Evolutionary conservation across 768 basidiomycete genomes (phyloP).

Genomic region (Hypsizygus marmoreus): DNA sequence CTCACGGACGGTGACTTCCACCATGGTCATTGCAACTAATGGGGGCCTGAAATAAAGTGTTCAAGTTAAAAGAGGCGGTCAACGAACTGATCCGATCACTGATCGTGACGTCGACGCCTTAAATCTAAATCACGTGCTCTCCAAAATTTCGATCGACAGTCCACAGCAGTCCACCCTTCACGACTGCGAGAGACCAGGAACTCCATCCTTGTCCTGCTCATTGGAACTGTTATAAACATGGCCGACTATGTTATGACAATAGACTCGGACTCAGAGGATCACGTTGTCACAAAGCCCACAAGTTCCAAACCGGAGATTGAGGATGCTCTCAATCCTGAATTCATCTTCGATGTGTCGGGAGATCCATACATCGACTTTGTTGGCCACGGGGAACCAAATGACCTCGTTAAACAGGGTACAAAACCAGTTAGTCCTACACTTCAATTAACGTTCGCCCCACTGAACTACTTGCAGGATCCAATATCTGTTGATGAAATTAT

Average conservation of each 20-base stretch:
- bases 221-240: too few species aligned
- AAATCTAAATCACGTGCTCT: too few species aligned
- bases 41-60: too few species aligned
- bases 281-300: slow-evolving; percentile 21
- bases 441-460: slow-evolving; percentile 3
- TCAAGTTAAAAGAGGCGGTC: too few species aligned
- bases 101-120: too few species aligned
- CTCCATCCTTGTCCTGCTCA: too few species aligned
- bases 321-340: slow-evolving; percentile 75
- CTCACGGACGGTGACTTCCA: too few species aligned
- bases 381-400: slow-evolving; percentile 44
- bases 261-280: slow-evolving; percentile 75
- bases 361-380: slow-evolving; percentile 67
- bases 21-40: too few species aligned
- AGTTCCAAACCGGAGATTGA: slow-evolving; percentile 39
- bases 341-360: slow-evolving; percentile 77
- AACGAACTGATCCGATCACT: too few species aligned
- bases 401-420: slow-evolving; percentile 60
- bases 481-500: slow-evolving; percentile 94
- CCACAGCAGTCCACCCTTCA: too few species aligned
- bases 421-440: slow-evolving; percentile 52
- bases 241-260: slow-evolving; percentile 82
- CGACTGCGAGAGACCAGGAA: too few species aligned
- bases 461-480: slow-evolving; percentile 50
- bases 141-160: too few species aligned